phyloP scores from a whole-genome alignment of 176 grass and related monocot genomes.

The Avena eriantha region DNA sequence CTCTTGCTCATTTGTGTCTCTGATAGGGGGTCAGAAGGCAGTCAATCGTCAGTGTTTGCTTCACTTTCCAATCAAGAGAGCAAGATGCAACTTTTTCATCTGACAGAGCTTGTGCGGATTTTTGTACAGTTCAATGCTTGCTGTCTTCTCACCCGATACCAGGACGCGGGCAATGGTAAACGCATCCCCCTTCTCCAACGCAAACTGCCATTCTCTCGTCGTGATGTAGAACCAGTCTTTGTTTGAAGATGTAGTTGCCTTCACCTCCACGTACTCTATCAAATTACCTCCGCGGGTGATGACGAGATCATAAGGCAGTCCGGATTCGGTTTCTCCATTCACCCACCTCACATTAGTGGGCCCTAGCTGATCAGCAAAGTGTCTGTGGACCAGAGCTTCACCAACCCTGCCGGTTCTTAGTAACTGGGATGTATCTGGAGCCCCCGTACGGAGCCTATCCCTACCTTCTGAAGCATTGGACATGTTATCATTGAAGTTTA shows the following conservation, averaged over 20 bases:
- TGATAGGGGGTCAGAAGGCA: background rate
- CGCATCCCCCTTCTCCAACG: slow-evolving; percentile 63
- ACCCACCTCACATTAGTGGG: slow-evolving; percentile 72
- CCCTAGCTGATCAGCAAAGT: slow-evolving; percentile 63
- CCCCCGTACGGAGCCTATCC: slow-evolving; percentile 20
- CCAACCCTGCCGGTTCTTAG: slow-evolving; percentile 66
- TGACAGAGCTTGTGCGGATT: slow-evolving; percentile 71
- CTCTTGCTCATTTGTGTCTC: background rate
- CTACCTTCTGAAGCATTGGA: slow-evolving; percentile 37
- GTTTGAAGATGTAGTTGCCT: slow-evolving; percentile 66
- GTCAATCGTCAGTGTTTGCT: background rate
- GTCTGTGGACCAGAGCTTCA: slow-evolving; percentile 63
- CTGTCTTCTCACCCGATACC: slow-evolving; percentile 52
- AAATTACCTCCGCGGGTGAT: slow-evolving; percentile 42
- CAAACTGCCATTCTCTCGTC: slow-evolving; percentile 88
- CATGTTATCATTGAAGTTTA: slow-evolving; percentile 43
- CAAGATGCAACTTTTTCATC: slow-evolving; percentile 63
- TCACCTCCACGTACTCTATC: slow-evolving; percentile 91
- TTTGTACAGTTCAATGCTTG: slow-evolving; percentile 64
- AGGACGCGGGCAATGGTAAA: slow-evolving; percentile 82
- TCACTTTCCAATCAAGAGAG: slow-evolving; percentile 51
- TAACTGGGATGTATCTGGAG: slow-evolving; percentile 2
- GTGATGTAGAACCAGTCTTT: slow-evolving; percentile 89
- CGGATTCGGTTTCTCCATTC: slow-evolving; percentile 72
- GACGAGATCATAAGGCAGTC: slow-evolving; percentile 82